phyloP scores from a whole-genome alignment of 768 basidiomycete species.

The Boletus rubescentipes region DNA sequence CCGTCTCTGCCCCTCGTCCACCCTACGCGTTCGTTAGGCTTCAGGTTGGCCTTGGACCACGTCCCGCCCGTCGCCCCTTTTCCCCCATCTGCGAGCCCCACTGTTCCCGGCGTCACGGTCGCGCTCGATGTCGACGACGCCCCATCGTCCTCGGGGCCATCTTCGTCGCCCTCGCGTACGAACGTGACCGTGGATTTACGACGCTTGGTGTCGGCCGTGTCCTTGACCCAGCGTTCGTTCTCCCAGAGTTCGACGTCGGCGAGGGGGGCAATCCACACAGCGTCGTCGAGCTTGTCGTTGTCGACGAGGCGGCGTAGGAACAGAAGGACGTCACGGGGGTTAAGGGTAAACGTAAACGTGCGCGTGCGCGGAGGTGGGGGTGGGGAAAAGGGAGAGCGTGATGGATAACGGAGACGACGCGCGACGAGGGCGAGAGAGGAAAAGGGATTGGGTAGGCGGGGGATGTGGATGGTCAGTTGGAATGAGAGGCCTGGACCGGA shows the following conservation, averaged over 20 bases:
- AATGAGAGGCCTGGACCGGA: conserved; percentile 20
- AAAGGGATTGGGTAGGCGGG: conserved; percentile 3
- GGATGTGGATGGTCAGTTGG: conserved; percentile 8
- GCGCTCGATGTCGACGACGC: conserved; percentile 4
- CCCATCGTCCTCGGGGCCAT: neutral
- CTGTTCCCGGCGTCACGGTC: neutral
- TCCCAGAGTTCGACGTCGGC: conserved; percentile 75
- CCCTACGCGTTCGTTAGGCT: conserved; percentile 1
- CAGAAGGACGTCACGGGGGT: conserved; percentile 30
- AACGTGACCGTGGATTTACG: conserved; percentile 2
- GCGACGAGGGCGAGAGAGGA: neutral
- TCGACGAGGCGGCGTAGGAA: conserved; percentile 46
- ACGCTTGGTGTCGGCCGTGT: conserved; percentile 2
- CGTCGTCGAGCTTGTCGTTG: conserved; percentile 63
- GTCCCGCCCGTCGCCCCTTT: neutral
- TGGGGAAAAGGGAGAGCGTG: neutral
- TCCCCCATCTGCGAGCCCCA: neutral
- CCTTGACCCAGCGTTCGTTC: conserved; percentile 63
- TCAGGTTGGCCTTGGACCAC: conserved; percentile 17
- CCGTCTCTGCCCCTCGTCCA: conserved; percentile 20
- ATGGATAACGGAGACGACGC: neutral
- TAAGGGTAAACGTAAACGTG: conserved; percentile 16
- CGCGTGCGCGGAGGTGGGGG: neutral
- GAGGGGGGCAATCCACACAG: conserved; percentile 63
- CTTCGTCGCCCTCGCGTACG: conserved; percentile 15